Percentiles rank a stretch among this genome's conserved stretches.
Conservation (phyloP, 495 filamentous ascomycete genomes). For the Aspergillus affinis region DNA sequence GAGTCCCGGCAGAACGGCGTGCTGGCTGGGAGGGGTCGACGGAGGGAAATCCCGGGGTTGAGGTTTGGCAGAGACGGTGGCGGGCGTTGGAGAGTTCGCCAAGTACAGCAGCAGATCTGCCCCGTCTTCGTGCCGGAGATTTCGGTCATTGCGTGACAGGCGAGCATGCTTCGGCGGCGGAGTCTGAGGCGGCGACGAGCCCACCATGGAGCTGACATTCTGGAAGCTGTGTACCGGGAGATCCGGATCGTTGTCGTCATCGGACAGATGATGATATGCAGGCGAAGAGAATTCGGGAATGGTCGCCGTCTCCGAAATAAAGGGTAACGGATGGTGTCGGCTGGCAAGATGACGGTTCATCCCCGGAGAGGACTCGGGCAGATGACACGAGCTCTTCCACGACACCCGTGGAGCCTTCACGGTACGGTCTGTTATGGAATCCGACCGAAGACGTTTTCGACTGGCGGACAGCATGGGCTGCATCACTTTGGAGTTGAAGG, state of each 20-base stretch:
- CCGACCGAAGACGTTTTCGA: constrained; percentile 68
- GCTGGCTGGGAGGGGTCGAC: constrained; percentile 83
- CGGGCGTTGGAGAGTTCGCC: constrained; percentile 88
- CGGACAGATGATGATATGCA: constrained; percentile 61
- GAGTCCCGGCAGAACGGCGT: constrained; percentile 57
- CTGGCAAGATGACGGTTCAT: constrained; percentile 30
- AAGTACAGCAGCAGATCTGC: constrained; percentile 90
- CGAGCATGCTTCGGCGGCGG: constrained; percentile 68
- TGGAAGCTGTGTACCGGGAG: constrained; percentile 76
- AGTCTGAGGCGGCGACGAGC: constrained; percentile 78
- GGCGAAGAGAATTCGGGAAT: constrained; percentile 61
- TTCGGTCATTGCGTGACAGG: constrained; percentile 43
- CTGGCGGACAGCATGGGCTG: constrained; percentile 48
- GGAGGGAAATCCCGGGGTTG: constrained; percentile 61
- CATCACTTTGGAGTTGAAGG: constrained; percentile 45
- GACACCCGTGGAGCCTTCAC: constrained; percentile 55
- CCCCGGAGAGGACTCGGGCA: constrained; percentile 81
- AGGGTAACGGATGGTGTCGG: constrained; percentile 61
- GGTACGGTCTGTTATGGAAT: constrained; percentile 59
- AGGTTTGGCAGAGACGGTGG: constrained; percentile 44
- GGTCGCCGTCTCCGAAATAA: constrained; percentile 69
- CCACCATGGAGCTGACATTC: constrained; percentile 51
- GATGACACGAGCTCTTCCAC: constrained; percentile 72
- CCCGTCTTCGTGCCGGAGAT: constrained; percentile 67
- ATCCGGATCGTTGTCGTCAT: constrained; percentile 74